These are phyloP conservation scores for Gastrolobium bilobum DNA, from an alignment of 306 rosid species.

Conservation along the genomic window DNA sequence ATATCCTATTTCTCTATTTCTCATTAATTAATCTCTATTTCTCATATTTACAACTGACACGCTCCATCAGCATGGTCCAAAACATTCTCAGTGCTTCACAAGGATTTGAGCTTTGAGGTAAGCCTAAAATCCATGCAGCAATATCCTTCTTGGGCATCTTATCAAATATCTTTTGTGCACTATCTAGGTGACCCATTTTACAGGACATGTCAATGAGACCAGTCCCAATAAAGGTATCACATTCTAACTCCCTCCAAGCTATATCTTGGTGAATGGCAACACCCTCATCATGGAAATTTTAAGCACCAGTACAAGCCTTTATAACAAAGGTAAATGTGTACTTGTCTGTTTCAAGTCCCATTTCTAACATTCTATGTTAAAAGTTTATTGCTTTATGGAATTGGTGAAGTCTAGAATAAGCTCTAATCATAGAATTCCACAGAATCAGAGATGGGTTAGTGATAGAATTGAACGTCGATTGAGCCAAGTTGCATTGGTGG, in stretches of 20 bases:
- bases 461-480: conserved; percentile 48
- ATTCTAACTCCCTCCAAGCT: conserved; percentile 53
- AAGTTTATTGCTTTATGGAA: conserved; percentile 53
- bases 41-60: too few relatives aligned
- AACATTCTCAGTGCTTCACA: conserved; percentile 57
- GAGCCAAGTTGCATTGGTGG: conserved; percentile 37
- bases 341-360: conserved; percentile 69
- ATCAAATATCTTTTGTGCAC: conserved; percentile 70
- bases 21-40: too few relatives aligned
- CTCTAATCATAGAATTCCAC: conserved; percentile 73
- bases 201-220: conserved; percentile 70
- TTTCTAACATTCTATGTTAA: conserved; percentile 57
- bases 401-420: conserved; percentile 51
- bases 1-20: too few relatives aligned
- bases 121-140: conserved; percentile 73
- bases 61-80: conserved; percentile 58
- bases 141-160: conserved; percentile 62
- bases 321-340: conserved; percentile 73
- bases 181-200: conserved; percentile 62
- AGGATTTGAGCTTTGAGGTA: conserved; percentile 64
- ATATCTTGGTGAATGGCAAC: conserved; percentile 56
- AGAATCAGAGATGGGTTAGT: conserved; percentile 60
- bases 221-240: conserved; percentile 74
- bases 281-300: conserved; percentile 66
- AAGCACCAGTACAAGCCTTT: conserved; percentile 71